A percentile compares a stretch with the other conserved stretches of the same genome.
phyloP scores from a whole-genome alignment of 257 asterid genomes.

The Solanum pennellii region DNA sequence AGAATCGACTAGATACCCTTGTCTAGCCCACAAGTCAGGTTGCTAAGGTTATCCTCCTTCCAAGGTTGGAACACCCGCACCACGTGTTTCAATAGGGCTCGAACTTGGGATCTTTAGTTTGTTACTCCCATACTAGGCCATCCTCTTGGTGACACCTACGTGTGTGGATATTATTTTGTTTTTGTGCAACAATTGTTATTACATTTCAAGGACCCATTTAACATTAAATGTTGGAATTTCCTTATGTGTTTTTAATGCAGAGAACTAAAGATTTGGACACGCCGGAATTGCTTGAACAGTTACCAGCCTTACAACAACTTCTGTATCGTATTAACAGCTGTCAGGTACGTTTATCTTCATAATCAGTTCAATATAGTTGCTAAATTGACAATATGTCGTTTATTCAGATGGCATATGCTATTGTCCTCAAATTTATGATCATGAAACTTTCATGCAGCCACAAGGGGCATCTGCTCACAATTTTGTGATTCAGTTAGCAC shows the following conservation, averaged over 20 bases:
- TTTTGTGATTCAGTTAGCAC: slow-evolving; percentile 74
- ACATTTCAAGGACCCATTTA: background rate
- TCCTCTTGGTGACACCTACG: background rate
- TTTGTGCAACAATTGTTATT: background rate
- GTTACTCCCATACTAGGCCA: background rate
- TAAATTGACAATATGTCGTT: background rate
- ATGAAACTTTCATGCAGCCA: slow-evolving; percentile 56
- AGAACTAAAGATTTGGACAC: slow-evolving; percentile 88
- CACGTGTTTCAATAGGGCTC: background rate
- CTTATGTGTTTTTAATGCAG: slow-evolving; percentile 22
- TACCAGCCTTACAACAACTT: slow-evolving; percentile 82
- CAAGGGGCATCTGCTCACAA: slow-evolving; percentile 93
- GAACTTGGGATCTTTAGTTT: background rate
- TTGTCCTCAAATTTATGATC: slow-evolving; percentile 1
- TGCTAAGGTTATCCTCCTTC: background rate
- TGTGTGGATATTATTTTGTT: background rate
- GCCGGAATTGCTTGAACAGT: slow-evolving; percentile 58
- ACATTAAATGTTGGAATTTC: background rate
- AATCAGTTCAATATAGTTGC: background rate
- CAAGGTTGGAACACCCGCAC: background rate
- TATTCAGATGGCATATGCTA: background rate
- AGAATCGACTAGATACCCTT: background rate
- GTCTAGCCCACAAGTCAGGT: background rate
- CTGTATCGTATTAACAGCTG: slow-evolving; percentile 81
- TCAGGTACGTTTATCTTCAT: slow-evolving; percentile 36